Base-by-base conservation (phyloP, 2,329 filamentous ascomycete genomes). In the Penicillium concentricum region DNA sequence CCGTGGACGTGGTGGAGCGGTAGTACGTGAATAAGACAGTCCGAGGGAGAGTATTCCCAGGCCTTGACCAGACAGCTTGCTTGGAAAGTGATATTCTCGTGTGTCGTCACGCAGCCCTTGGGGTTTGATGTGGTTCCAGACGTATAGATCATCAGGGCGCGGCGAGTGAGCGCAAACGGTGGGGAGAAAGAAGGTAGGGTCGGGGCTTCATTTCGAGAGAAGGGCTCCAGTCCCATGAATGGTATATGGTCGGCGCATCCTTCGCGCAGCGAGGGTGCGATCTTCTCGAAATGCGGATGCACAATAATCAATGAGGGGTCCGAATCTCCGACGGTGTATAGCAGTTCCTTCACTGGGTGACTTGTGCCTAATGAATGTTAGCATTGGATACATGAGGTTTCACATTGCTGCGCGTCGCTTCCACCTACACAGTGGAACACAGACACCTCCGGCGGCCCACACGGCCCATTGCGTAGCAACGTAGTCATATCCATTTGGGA, bases 1-100 rank as follows among this genome's bases (percentile, higher is more conserved):
- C 80, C 80, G 41, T 81, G 80, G 12, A 81, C 74, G 58, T 82
- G 80, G 56, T 82, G 79, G 1, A 82, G 74, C 0, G 80, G 80
- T 2, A 82, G 72, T 2, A 82, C 72, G 54, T 82, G 80, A 22
- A 82, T 77, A 2, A 81, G 71, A 26, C 76, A 74, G 59, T 82
- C 80, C 1, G 72, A 67, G 1, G 66, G 56, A 8, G 38, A 52
- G 39, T 72, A 72, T 12, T 69, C 37, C 70, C 70, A 72, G 15
- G 69, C 69, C 43, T 70, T 59, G n/a, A 70, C 61, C 3, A 72
- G 64, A 37, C 63, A 67, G 51, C 58, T 60, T 1, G 68, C 69
- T 46, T 72, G 70, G 54, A 72, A 72, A 3, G 65, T 72, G 39
- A 72, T 74, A 41, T 71, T 77, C 50, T 73, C 74, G 54, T 78